Evolutionary conservation across 2,329 filamentous ascomycete species (phyloP), one percentile per base, ranked within the genome.

Genomic region (Hyphodiscus sp.): DNA sequence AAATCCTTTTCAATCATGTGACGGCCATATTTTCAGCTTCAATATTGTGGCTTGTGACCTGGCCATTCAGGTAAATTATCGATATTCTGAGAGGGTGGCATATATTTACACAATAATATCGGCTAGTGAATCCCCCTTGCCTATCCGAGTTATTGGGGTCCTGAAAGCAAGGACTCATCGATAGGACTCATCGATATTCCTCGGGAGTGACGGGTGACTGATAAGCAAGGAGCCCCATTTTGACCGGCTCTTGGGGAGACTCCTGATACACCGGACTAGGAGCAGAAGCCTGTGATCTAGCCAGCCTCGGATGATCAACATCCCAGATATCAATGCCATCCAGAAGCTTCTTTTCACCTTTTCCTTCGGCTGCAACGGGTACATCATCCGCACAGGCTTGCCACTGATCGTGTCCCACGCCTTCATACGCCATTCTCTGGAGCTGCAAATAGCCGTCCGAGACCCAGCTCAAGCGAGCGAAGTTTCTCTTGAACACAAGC

Each of bases 361-460:
- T 38, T 38, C 33, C 33, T 5, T 47, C 47, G 11, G 13, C n/a
- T 11, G 47, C 18, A 30, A 47, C 20, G 11, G 45, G 20, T 15
- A 41, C 29, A 41, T n/a, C 19, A 49, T 49, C 47, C 9, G 47
- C n/a, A 49, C 30, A 20, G 8, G n/a, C 29, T 11, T 19, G 16
- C 47, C 47, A 41, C 13, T 23, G n/a, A 41, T 41, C 33, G 20
- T 49, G 9, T 7, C 47, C 47, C 10, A 18, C 46, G 8, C 46
- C 46, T 18, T 48, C 42, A n/a, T 18, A 62, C 50, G n/a, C 59
- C 58, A 50, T 51, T 52, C 26, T 41, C 49, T 30, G 41, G 41
- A 18, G 49, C 41, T 19, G 56, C 42, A 54, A 52, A 52, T 47
- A 62, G 54, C 44, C 49, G 20, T 51, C 42, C 7, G n/a, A 33